phyloP scores from a whole-genome alignment of 139 green algal species.

The Pseudopediastrum boryanum region DNA sequence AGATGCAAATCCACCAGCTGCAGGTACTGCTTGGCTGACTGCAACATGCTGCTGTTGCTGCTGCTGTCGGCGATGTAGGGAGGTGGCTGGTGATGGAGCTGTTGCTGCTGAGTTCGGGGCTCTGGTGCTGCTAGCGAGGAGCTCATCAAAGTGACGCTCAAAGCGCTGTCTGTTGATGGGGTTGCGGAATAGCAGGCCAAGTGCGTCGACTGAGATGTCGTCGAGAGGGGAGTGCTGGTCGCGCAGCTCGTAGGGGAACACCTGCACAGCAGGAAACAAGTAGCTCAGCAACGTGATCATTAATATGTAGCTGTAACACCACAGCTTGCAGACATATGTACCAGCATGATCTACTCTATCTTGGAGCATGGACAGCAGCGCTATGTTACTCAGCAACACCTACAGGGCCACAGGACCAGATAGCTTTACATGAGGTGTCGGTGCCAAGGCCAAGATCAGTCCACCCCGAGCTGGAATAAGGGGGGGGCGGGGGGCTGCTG shows the following conservation, averaged over 20 bases:
- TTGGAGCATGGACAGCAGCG: not conserved
- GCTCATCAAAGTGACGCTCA: conserved; percentile 34
- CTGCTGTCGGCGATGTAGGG: not conserved
- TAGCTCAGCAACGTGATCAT: not conserved
- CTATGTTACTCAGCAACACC: not conserved
- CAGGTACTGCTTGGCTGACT: not conserved
- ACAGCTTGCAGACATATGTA: too few relatives aligned
- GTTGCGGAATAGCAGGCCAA: conserved; percentile 8
- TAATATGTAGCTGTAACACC: not conserved
- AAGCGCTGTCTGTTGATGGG: conserved; percentile 27
- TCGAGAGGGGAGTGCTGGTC: conserved; percentile 8
- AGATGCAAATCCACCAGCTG: conserved; percentile 2
- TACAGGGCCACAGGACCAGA: not conserved
- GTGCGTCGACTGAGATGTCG: conserved; percentile 20
- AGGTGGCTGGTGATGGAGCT: not conserved
- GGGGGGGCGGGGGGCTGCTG: too few relatives aligned
- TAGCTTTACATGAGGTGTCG: not conserved
- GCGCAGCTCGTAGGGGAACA: conserved; percentile 26
- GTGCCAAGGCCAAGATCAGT: not conserved
- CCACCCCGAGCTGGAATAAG: too few relatives aligned
- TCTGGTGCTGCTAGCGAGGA: not conserved
- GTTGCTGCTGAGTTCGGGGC: not conserved
- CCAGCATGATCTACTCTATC: too few relatives aligned
- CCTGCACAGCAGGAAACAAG: not conserved
- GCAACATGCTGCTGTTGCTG: conserved; percentile 15